These are phyloP conservation scores for Pseudovirgaria hyperparasitica DNA, from an alignment of 2,329 filamentous ascomycete species.

Conservation along the genomic window DNA sequence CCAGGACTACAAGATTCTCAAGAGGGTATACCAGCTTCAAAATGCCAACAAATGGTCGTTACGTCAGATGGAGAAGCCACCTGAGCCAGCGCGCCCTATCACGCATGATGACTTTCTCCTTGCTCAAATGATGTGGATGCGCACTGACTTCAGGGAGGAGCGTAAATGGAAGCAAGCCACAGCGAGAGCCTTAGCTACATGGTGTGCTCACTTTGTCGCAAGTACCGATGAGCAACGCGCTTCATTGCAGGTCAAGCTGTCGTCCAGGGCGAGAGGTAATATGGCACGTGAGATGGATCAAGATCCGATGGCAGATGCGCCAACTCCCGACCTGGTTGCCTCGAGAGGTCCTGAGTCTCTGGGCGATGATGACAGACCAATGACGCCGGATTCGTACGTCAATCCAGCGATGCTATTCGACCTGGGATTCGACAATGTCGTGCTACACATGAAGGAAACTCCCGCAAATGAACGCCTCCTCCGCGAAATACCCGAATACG, in stretches of 20 bases:
- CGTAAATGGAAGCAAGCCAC: slow-evolving; percentile 82
- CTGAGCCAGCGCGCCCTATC: slow-evolving; percentile 63
- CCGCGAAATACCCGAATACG: slow-evolving; percentile 69
- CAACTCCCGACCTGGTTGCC: slow-evolving; percentile 25
- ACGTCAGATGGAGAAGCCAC: slow-evolving; percentile 71
- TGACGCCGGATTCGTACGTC: slow-evolving; percentile 27
- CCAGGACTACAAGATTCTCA: slow-evolving; percentile 75
- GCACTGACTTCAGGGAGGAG: slow-evolving; percentile 89
- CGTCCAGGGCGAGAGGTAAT: slow-evolving; percentile 3
- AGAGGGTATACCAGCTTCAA: slow-evolving; percentile 80
- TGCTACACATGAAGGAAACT: slow-evolving; percentile 65
- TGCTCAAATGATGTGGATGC: slow-evolving; percentile 95
- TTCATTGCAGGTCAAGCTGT: slow-evolving; percentile 54
- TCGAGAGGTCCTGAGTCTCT: slow-evolving; percentile 24
- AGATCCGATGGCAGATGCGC: slow-evolving; percentile 23
- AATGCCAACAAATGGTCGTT: slow-evolving; percentile 88
- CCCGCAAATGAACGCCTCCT: slow-evolving; percentile 64
- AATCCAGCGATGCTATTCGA: slow-evolving; percentile 64
- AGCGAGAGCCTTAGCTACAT: slow-evolving; percentile 66
- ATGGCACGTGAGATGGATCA: slow-evolving; percentile 11
- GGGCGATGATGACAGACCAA: slow-evolving; percentile 26
- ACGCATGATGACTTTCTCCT: slow-evolving; percentile 80
- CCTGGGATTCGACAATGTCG: slow-evolving; percentile 67
- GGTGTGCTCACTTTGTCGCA: slow-evolving; percentile 71
- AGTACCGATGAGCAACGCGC: slow-evolving; percentile 50